A percentile compares a stretch with the other conserved stretches of the same genome.
Conservation (phyloP, 352 stramenopile species). For the Poterioochromonas sp. region DNA sequence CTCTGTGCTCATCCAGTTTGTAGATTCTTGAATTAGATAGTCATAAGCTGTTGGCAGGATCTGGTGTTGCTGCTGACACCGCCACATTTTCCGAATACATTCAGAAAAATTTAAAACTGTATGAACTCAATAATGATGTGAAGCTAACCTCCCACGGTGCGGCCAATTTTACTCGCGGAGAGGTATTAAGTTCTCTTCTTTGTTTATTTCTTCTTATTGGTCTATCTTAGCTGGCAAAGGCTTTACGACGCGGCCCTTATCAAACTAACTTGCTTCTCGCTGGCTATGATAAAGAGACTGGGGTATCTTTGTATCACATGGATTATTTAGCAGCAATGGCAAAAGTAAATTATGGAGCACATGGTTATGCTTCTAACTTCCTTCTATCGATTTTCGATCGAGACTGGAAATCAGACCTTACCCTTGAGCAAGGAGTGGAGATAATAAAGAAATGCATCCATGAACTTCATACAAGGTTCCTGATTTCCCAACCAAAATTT, state of each 20-base stretch:
- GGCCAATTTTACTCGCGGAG: slow-evolving; percentile 63
- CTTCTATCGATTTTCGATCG: slow-evolving; percentile 68
- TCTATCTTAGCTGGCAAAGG: slow-evolving; percentile 53
- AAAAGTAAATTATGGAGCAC: slow-evolving; percentile 51
- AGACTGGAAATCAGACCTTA: slow-evolving; percentile 54
- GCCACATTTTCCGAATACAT: slow-evolving; percentile 66
- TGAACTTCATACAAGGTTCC: slow-evolving; percentile 64
- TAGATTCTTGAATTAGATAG: slow-evolving; percentile 52
- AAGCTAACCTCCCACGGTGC: slow-evolving; percentile 62
- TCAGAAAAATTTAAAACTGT: slow-evolving; percentile 52
- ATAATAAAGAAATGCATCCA: slow-evolving; percentile 64
- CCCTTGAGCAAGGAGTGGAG: slow-evolving; percentile 55
- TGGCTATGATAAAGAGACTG: slow-evolving; percentile 41
- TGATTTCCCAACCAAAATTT: slow-evolving; percentile 59
- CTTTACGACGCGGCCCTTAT: slow-evolving; percentile 64
- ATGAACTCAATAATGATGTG: slow-evolving; percentile 62
- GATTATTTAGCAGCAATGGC: slow-evolving; percentile 64
- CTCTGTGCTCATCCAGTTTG: background rate
- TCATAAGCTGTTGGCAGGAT: slow-evolving; percentile 54
- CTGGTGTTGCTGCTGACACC: slow-evolving; percentile 56
- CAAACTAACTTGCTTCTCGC: slow-evolving; percentile 68
- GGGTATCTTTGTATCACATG: slow-evolving; percentile 59
- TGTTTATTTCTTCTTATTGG: slow-evolving; percentile 12
- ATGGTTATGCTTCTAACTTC: slow-evolving; percentile 69
- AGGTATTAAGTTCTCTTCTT: slow-evolving; percentile 34